These are phyloP conservation scores for Kwoniella heveanensis DNA, from an alignment of 768 basidiomycete genomes.

Conservation along the genomic window DNA sequence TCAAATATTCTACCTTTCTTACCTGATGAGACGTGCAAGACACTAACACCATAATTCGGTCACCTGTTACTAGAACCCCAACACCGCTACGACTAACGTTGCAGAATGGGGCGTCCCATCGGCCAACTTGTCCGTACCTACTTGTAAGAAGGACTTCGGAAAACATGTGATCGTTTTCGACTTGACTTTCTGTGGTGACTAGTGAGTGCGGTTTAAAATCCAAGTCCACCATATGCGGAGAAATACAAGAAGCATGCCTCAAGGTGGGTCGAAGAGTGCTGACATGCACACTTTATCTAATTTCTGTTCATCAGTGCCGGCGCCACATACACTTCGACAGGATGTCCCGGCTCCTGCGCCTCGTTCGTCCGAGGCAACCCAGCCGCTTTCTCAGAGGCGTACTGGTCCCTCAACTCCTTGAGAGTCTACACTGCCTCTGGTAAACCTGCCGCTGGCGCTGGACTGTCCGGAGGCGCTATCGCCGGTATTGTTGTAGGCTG, in stretches of 20 bases:
- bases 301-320: constrained; percentile 33
- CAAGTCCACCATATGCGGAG: too few species aligned
- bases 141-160: constrained; percentile 46
- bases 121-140: constrained; percentile 51
- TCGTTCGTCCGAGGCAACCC: constrained; percentile 69
- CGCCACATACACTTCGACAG: constrained; percentile 37
- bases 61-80: constrained; percentile 40
- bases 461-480: constrained; percentile 37
- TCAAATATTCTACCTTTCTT: too few species aligned
- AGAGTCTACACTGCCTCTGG: constrained; percentile 60
- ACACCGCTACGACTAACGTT: constrained; percentile 38
- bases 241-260: too few species aligned
- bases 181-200: constrained; percentile 52
- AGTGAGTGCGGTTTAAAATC: constrained; percentile 27
- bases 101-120: constrained; percentile 47
- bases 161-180: constrained; percentile 63
- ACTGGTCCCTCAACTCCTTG: constrained; percentile 70
- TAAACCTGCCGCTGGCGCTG: constrained; percentile 23
- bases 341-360: constrained; percentile 45
- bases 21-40: too few species aligned
- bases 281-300: too few species aligned
- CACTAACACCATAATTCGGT: too few species aligned
- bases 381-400: constrained; percentile 64
- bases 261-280: too few species aligned
- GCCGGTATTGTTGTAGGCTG: constrained; percentile 46